Base-by-base conservation (phyloP, 2,329 filamentous ascomycete species). In the Aspergillus uvarum region DNA sequence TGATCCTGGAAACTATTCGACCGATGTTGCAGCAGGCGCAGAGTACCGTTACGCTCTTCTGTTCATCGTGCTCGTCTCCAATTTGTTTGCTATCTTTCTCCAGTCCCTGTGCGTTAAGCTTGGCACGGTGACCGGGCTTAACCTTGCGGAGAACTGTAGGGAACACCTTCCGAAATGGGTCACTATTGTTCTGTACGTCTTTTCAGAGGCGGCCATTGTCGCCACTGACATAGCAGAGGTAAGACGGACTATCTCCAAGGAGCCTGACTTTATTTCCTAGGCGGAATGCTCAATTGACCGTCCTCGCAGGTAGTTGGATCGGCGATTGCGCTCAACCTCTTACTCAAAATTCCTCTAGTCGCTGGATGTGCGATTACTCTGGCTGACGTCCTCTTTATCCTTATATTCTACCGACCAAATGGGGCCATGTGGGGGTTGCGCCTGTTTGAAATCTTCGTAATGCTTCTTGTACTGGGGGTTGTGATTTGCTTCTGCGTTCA, bases 211-310 rank as follows among this genome's bases (percentile, higher is more conserved):
- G 4, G 87, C 88, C 61, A 90, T 90, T 59, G 86, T 90, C 56
- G 88, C 88, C 0, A 90, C 88, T 0, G 88, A 90, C 70, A 85
- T 90, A 64, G 87, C 87, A 59, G 87, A 90, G 75, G 84, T 83
- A 67, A 64, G 75, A 29, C 21, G 10, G 4, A 5, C 42, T 16
- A 6, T 21, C 10, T 50, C 3, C 14, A 19, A 19, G 14, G 16
- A 3, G 14, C 12, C 4, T 29, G 26, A 22, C 29, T 19, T 14
- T 3, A 7, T 29, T 47, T 6, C 2, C 32, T 16, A 1, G 32
- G 19, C 32, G 6, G 19, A 29, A 10, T 24, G 16, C 8, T 24
- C 42, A 52, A 47, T 19, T 44, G 57, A 14, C 14, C n/a, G 14
- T 24, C 3, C 55, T 19, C 48, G n/a, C 63, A 80, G 80, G 83